These are phyloP conservation scores for Hypocreales sp. DNA, from an alignment of 2,329 filamentous ascomycete species.

Conservation along the genomic window DNA sequence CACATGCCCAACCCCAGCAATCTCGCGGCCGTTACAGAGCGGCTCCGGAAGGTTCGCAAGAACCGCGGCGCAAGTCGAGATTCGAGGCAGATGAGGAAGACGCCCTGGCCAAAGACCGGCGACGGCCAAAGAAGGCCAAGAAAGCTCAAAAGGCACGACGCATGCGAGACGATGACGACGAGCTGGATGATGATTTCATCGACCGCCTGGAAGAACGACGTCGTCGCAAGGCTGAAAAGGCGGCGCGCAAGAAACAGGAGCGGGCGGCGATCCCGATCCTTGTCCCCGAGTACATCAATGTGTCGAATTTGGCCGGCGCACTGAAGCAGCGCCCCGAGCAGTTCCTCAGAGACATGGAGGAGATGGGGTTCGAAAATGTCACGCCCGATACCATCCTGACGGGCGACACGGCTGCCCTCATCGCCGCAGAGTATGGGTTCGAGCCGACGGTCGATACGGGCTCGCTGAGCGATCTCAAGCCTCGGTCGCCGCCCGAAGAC, in stretches of 20 bases:
- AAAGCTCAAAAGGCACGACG: slow-evolving; percentile 9
- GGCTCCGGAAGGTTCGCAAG: not conserved
- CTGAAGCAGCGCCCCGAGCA: slow-evolving; percentile 54
- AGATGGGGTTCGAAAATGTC: slow-evolving; percentile 82
- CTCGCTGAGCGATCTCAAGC: slow-evolving; percentile 53
- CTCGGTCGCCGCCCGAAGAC: slow-evolving; percentile 54
- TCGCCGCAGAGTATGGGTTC: slow-evolving; percentile 85
- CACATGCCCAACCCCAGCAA: not conserved
- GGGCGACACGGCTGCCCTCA: slow-evolving; percentile 75
- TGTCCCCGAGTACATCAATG: slow-evolving; percentile 81
- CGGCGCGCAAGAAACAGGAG: slow-evolving; percentile 21
- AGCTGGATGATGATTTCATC: slow-evolving; percentile 22
- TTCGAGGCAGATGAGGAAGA: slow-evolving; percentile 13
- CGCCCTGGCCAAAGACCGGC: slow-evolving; percentile 3
- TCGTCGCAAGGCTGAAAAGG: slow-evolving; percentile 25
- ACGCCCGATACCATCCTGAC: slow-evolving; percentile 75
- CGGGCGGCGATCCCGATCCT: slow-evolving; percentile 45
- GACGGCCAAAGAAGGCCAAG: slow-evolving; percentile 11
- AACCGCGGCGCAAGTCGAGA: slow-evolving; percentile 7
- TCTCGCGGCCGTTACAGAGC: too few species aligned
- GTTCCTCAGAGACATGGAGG: slow-evolving; percentile 61
- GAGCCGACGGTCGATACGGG: slow-evolving; percentile 63
- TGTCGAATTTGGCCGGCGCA: slow-evolving; percentile 64
- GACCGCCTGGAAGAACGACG: slow-evolving; percentile 21
- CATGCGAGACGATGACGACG: slow-evolving; percentile 15